A percentile compares a stretch with the other conserved stretches of the same genome.
These are phyloP conservation scores for Tuber calosporum DNA, from an alignment of 495 filamentous ascomycete genomes.

Conservation along the genomic window DNA sequence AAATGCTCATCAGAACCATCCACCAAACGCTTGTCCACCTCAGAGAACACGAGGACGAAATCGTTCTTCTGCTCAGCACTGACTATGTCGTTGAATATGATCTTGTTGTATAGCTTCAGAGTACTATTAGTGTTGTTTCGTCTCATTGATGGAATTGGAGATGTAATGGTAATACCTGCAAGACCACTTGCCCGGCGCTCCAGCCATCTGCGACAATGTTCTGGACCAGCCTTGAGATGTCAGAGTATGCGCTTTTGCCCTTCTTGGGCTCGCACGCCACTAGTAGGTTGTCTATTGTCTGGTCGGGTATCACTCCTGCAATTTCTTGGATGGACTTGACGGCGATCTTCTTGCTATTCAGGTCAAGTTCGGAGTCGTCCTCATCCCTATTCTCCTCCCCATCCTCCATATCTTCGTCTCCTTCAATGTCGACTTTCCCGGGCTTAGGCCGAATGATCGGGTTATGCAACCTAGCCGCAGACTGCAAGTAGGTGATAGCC, in stretches of 20 bases:
- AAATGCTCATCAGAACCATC: slow-evolving; percentile 97
- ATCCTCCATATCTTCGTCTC: slow-evolving; percentile 46
- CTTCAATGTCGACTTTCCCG: slow-evolving; percentile 47
- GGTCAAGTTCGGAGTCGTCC: slow-evolving; percentile 31
- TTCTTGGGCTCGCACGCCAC: slow-evolving; percentile 70
- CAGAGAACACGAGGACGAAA: slow-evolving; percentile 83
- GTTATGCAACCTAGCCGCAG: slow-evolving; percentile 62
- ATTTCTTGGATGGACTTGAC: slow-evolving; percentile 83
- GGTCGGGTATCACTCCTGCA: slow-evolving; percentile 80
- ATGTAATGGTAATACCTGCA: slow-evolving; percentile 56
- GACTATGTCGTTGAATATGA: slow-evolving; percentile 77
- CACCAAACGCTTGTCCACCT: slow-evolving; percentile 87
- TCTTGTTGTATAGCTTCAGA: slow-evolving; percentile 67
- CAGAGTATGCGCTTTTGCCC: slow-evolving; percentile 59
- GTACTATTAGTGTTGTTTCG: background rate
- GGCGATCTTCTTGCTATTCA: slow-evolving; percentile 54
- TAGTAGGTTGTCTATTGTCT: slow-evolving; percentile 60
- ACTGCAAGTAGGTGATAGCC: slow-evolving; percentile 93
- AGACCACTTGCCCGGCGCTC: slow-evolving; percentile 85
- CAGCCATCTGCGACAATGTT: slow-evolving; percentile 95
- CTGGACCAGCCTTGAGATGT: slow-evolving; percentile 68
- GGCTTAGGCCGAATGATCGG: slow-evolving; percentile 15
- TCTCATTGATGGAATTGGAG: background rate
- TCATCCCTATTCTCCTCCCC: slow-evolving; percentile 52
- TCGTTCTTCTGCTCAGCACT: slow-evolving; percentile 79